These are phyloP conservation scores for Paramecium octaurelia DNA, from an alignment of 73 alveolate genomes.

Conservation along the genomic window DNA sequence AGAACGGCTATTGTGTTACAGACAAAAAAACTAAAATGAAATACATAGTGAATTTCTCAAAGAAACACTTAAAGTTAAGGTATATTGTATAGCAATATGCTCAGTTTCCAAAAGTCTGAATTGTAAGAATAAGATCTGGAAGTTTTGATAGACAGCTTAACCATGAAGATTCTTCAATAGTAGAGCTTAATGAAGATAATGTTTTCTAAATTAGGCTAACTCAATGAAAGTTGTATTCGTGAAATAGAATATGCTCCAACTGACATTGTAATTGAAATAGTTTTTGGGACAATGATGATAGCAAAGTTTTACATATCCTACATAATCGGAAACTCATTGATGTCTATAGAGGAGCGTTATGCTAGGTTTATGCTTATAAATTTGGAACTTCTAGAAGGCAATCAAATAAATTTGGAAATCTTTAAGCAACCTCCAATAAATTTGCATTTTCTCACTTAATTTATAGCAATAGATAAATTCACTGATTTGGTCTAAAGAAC, in stretches of 20 bases:
- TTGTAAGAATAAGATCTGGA: not conserved
- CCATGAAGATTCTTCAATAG: not conserved
- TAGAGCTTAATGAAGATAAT: not conserved
- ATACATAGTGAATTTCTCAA: not conserved
- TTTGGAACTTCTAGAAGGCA: not conserved
- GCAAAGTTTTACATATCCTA: not conserved
- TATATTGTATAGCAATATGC: not conserved
- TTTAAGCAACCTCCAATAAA: not conserved
- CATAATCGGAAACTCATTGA: not conserved
- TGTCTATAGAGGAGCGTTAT: not conserved
- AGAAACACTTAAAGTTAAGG: not conserved
- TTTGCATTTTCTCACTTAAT: not conserved
- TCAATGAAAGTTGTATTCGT: not conserved
- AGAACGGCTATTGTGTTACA: not conserved
- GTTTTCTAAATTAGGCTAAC: not conserved
- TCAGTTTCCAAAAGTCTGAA: not conserved
- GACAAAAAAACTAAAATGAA: not conserved
- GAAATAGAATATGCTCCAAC: not conserved
- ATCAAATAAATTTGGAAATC: not conserved
- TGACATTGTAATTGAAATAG: not conserved
- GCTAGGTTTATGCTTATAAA: not conserved
- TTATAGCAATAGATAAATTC: not conserved
- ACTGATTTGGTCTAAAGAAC: not conserved
- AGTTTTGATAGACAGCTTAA: not conserved
- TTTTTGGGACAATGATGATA: not conserved